Conservation (phyloP, 768 basidiomycete species). For the Ephemerocybe angulata region DNA sequence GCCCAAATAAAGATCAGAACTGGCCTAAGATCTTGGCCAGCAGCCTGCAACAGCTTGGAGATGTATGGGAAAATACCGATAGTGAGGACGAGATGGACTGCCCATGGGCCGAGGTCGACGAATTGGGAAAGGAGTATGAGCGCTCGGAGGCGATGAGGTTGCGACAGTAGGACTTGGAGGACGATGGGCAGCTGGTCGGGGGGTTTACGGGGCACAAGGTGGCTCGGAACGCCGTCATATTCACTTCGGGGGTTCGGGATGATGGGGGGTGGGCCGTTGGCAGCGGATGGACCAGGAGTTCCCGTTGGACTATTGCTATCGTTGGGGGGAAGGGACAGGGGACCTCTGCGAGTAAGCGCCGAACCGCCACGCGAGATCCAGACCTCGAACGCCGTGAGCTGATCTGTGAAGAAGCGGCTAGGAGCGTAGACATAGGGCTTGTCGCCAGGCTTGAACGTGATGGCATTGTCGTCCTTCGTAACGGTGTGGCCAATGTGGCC, state of each 20-base stretch:
- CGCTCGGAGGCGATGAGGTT: constrained; percentile 91
- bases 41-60: constrained; percentile 91
- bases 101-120: constrained; percentile 98
- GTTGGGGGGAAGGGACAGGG: constrained; percentile 61
- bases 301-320: constrained; percentile 9
- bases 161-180: constrained; percentile 93
- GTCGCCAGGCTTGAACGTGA: constrained; percentile 27
- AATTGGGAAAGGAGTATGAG: constrained; percentile 96
- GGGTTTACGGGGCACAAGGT: constrained; percentile 82
- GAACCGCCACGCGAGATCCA: constrained; percentile 96
- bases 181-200: constrained; percentile 98
- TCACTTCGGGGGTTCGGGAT: constrained; percentile 24
- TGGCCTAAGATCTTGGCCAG: constrained; percentile 91
- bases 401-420: constrained; percentile 92
- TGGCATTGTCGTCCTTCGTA: constrained; percentile 23
- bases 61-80: constrained; percentile 99
- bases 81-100: constrained; percentile 89
- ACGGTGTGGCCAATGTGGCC: constrained; percentile 37
- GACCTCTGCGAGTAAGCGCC: constrained; percentile 73
- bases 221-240: constrained; percentile 29
- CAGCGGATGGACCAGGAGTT: not conserved
- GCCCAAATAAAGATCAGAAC: constrained; percentile 99
- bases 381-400: constrained; percentile 95
- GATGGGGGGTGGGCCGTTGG: constrained; percentile 9
- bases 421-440: constrained; percentile 72